phyloP scores from a whole-genome alignment of 768 basidiomycete genomes.

The Lepiota brunneoincarnata region DNA sequence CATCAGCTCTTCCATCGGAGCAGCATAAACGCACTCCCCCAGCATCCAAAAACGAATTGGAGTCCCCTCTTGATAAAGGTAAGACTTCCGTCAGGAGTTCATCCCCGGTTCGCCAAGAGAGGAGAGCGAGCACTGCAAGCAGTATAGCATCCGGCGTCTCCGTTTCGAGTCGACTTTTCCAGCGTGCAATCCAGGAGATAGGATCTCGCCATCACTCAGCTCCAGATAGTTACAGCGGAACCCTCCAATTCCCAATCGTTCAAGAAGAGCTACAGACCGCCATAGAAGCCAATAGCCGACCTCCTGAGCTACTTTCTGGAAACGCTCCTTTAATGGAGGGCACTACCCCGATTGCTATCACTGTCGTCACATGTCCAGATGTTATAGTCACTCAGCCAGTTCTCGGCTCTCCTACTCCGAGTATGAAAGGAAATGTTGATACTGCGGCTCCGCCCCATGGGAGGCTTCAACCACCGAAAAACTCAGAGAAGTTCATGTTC shows the following conservation, averaged over 20 bases:
- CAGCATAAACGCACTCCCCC: not conserved
- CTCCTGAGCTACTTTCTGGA: not conserved
- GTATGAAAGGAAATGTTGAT: not conserved
- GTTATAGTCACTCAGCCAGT: not conserved
- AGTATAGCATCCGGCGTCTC: conserved; percentile 5
- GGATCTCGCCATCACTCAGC: not conserved
- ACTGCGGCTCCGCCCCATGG: not conserved
- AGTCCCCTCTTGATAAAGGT: not conserved
- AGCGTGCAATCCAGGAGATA: conserved; percentile 7
- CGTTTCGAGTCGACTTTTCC: not conserved
- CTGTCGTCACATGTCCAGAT: conserved; percentile 1
- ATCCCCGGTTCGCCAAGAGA: not conserved
- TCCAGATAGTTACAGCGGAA: not conserved
- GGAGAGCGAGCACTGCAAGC: conserved; percentile 5
- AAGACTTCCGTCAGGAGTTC: not conserved
- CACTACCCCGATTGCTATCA: not conserved
- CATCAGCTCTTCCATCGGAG: not conserved
- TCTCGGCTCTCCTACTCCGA: not conserved
- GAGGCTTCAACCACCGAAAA: not conserved
- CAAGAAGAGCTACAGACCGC: not conserved
- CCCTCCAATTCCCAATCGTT: not conserved
- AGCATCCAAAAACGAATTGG: not conserved
- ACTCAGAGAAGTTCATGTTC: not conserved
- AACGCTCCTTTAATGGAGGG: not conserved
- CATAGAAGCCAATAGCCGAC: not conserved